Percentiles rank a stretch among this genome's conserved stretches.
These are phyloP conservation scores for Pleurotus pulmonarius DNA, from an alignment of 768 basidiomycete species.

Conservation along the genomic window DNA sequence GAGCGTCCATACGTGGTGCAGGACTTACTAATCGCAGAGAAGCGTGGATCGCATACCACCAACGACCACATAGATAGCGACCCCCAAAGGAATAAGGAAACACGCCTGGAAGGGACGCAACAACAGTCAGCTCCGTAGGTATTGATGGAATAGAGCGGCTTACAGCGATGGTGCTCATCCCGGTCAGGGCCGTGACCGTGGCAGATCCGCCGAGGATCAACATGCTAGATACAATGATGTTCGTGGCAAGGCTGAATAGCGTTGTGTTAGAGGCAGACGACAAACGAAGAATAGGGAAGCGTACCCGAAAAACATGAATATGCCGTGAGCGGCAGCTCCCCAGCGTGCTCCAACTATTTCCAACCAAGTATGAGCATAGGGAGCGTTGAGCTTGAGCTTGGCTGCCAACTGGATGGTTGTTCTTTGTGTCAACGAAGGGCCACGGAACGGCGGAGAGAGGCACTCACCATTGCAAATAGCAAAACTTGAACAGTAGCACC, in stretches of 20 bases:
- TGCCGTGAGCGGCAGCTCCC: slow-evolving; percentile 73
- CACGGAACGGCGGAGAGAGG: neutral
- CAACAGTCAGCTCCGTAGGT: neutral
- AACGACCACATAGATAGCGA: slow-evolving; percentile 83
- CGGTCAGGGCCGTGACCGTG: slow-evolving; percentile 83
- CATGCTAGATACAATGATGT: slow-evolving; percentile 90
- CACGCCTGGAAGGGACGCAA: slow-evolving; percentile 49
- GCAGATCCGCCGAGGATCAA: slow-evolving; percentile 78
- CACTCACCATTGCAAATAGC: slow-evolving; percentile 75
- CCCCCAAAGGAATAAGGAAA: slow-evolving; percentile 86
- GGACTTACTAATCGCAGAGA: slow-evolving; percentile 79
- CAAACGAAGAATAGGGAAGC: slow-evolving; percentile 10
- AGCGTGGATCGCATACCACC: slow-evolving; percentile 86
- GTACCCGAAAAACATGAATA: slow-evolving; percentile 88
- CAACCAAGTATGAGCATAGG: slow-evolving; percentile 83
- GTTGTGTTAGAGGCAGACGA: neutral
- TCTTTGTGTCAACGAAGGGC: neutral
- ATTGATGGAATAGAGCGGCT: slow-evolving; percentile 11
- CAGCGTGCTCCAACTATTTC: slow-evolving; percentile 82
- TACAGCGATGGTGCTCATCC: slow-evolving; percentile 84
- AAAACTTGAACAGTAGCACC: slow-evolving; percentile 88
- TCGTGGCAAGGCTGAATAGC: slow-evolving; percentile 66
- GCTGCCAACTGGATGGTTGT: slow-evolving; percentile 60
- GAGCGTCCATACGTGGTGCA: neutral
- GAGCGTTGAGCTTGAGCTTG: slow-evolving; percentile 89